A percentile compares a stretch with the other conserved stretches of the same genome.
These are phyloP conservation scores for Pinus tabuliformis DNA, from an alignment of 75 land plant species.

Conservation along the genomic window DNA sequence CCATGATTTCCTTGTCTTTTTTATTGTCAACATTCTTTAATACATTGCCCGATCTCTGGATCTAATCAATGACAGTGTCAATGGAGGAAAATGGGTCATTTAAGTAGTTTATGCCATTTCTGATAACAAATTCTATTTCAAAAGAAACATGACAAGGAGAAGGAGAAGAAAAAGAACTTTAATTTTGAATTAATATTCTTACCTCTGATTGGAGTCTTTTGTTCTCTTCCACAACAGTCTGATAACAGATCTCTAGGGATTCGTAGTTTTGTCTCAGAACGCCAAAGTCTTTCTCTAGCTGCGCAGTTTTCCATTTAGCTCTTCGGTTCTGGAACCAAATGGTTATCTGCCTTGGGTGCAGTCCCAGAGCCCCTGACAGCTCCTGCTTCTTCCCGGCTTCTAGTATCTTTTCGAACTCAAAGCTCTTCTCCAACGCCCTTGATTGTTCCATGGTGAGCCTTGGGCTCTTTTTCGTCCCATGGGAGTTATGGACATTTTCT, in stretches of 20 bases:
- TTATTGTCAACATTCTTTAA: neutral
- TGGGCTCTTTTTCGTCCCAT: constrained; percentile 5
- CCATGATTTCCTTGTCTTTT: neutral
- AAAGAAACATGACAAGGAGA: neutral
- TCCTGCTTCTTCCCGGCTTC: constrained; percentile 40
- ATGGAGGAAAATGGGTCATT: neutral
- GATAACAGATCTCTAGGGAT: constrained; percentile 17
- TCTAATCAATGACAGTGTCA: neutral
- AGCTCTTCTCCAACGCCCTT: constrained; percentile 40
- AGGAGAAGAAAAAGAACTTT: neutral
- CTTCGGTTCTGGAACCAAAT: constrained; percentile 38
- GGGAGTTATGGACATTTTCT: too few species aligned
- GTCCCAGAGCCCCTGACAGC: constrained; percentile 19
- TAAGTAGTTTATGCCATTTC: neutral
- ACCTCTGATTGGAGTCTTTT: constrained; percentile 8
- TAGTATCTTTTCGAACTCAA: constrained; percentile 37
- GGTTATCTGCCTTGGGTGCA: constrained; percentile 29
- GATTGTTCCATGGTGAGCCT: constrained; percentile 33
- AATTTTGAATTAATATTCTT: too few species aligned
- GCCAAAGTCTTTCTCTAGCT: constrained; percentile 32
- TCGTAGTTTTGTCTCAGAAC: constrained; percentile 30
- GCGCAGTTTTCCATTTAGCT: constrained; percentile 21
- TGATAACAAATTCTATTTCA: neutral
- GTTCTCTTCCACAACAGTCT: constrained; percentile 19
- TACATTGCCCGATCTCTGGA: neutral